phyloP scores from a whole-genome alignment of 2,329 filamentous ascomycete species.

The Xylariaceae sp. region DNA sequence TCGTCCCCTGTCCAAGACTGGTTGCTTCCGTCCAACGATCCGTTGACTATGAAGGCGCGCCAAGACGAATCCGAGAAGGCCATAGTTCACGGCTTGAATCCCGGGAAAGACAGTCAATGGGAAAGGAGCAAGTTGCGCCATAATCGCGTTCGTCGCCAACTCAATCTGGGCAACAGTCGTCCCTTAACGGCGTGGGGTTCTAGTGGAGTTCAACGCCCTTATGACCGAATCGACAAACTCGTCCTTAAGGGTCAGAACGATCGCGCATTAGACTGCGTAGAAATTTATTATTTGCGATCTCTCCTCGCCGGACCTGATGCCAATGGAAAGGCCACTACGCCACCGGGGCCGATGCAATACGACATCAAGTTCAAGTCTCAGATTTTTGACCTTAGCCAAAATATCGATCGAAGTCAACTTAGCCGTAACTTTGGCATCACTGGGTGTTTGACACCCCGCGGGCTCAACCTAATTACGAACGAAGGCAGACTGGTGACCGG shows the following conservation, averaged over 20 bases:
- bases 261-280: constrained; percentile 63
- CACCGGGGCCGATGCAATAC: constrained; percentile 28
- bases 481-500: constrained; percentile 59
- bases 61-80: constrained; percentile 42
- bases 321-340: constrained; percentile 28
- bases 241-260: constrained; percentile 47
- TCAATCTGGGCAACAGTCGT: constrained; percentile 49
- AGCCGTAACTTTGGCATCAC: constrained; percentile 51
- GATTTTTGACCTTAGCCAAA: constrained; percentile 66
- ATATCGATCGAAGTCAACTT: constrained; percentile 58
- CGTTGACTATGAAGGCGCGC: constrained; percentile 47
- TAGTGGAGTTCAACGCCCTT: constrained; percentile 41
- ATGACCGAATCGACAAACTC: constrained; percentile 30
- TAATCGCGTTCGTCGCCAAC: constrained; percentile 45
- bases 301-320: constrained; percentile 24
- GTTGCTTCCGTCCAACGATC: constrained; percentile 53
- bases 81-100: constrained; percentile 25
- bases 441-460: constrained; percentile 64
- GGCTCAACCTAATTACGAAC: constrained; percentile 57
- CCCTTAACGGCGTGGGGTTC: constrained; percentile 59
- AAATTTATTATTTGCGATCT: constrained; percentile 55
- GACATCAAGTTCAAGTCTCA: constrained; percentile 48
- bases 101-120: constrained; percentile 44
- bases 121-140: constrained; percentile 57
- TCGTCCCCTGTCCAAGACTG: constrained; percentile 61